A percentile compares a stretch with the other conserved stretches of the same genome.
Evolutionary conservation across 805 yeast species (phyloP).

Genomic region (Candida xiaguanensis): DNA sequence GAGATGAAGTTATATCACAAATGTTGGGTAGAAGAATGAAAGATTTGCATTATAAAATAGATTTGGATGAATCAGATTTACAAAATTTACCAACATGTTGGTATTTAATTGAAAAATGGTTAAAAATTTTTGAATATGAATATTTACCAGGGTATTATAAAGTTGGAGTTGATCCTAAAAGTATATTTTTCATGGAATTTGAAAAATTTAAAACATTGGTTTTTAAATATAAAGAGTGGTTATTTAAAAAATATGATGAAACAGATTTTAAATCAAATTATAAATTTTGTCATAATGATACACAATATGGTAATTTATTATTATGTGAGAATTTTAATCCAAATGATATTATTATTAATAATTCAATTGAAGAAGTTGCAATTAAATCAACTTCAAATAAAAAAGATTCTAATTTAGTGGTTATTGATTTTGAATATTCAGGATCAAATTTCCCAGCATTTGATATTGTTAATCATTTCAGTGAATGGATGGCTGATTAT

Average conservation of each 20-base stretch:
- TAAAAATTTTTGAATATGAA: conserved; percentile 38
- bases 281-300: conserved; percentile 92
- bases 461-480: conserved; percentile 89
- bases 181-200: conserved; percentile 46
- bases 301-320: conserved; percentile 91
- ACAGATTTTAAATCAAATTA: conserved; percentile 44
- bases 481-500: conserved; percentile 97
- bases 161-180: conserved; percentile 27
- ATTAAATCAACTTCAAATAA: conserved; percentile 27
- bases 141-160: conserved; percentile 37
- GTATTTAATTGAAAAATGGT: conserved; percentile 72
- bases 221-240: conserved; percentile 57
- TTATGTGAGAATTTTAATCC: conserved; percentile 56
- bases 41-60: conserved; percentile 81
- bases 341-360: conserved; percentile 28
- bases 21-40: conserved; percentile 96
- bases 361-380: neutral
- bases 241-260: conserved; percentile 47
- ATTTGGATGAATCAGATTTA: conserved; percentile 53
- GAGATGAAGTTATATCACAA: conserved; percentile 70
- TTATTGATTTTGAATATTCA: conserved; percentile 94
- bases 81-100: conserved; percentile 63
- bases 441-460: conserved; percentile 87
- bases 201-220: conserved; percentile 47
- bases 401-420: conserved; percentile 61